phyloP scores from a whole-genome alignment of 768 basidiomycete genomes.

The Candolleomyces eurysporus region DNA sequence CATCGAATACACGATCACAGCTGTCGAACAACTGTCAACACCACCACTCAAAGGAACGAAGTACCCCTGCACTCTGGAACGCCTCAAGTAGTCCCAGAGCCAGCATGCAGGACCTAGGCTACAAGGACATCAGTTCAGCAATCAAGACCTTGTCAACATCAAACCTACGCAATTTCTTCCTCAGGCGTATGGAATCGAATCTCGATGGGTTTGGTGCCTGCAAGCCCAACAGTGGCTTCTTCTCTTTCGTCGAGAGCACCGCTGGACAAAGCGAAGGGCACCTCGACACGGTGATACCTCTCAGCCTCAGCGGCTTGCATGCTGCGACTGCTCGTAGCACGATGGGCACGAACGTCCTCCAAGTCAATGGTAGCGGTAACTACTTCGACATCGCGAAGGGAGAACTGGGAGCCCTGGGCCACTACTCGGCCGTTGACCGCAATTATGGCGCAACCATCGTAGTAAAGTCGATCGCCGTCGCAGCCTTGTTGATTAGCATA shows the following conservation, averaged over 20 bases:
- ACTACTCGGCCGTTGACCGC: slow-evolving; percentile 90
- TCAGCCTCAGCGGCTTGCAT: slow-evolving; percentile 84
- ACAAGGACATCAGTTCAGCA: background rate
- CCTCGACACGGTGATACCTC: slow-evolving; percentile 78
- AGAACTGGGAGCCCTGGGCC: slow-evolving; percentile 97
- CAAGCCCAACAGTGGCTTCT: slow-evolving; percentile 42
- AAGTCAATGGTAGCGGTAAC: slow-evolving; percentile 95
- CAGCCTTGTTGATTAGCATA: slow-evolving; percentile 99
- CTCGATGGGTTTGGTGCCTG: slow-evolving; percentile 36
- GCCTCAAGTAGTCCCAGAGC: slow-evolving; percentile 99
- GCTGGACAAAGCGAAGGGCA: slow-evolving; percentile 73
- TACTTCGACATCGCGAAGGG: slow-evolving; percentile 93
- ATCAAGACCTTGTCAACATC: background rate
- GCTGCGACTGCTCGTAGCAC: slow-evolving; percentile 78
- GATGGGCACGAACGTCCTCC: slow-evolving; percentile 92
- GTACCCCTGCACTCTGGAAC: slow-evolving; percentile 92
- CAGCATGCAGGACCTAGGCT: slow-evolving; percentile 98
- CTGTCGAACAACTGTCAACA: slow-evolving; percentile 96
- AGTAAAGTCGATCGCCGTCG: slow-evolving; percentile 96
- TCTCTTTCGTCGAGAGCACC: slow-evolving; percentile 71
- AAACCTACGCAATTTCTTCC: slow-evolving; percentile 93
- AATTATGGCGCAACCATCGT: slow-evolving; percentile 96
- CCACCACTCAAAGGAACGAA: slow-evolving; percentile 95
- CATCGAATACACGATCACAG: slow-evolving; percentile 96
- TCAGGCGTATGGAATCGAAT: slow-evolving; percentile 83